Base-by-base conservation (phyloP, 2,329 filamentous ascomycete genomes). In the Arthroderma sp. region DNA sequence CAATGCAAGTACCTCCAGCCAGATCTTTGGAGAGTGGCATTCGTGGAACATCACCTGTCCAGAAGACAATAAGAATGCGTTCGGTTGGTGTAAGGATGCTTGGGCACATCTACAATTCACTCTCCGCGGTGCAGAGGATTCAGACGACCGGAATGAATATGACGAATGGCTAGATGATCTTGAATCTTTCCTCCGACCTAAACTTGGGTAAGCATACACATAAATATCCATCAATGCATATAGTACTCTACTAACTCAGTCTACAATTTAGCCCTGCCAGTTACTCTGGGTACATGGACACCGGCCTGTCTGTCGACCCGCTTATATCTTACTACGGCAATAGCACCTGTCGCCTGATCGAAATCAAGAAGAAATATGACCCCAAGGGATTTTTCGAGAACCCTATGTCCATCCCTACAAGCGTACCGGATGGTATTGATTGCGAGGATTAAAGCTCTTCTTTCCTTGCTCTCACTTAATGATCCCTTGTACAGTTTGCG, bases 361-460 rank as follows among this genome's bases (percentile, higher is more conserved):
- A 49, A 5, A 55, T 70, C 29, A 69, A 70, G 57, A 48, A 53
- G 5, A 61, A 63, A 42, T 68, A 62, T 49, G 67, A 70, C 47
- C 65, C 65, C 4, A 28, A 57, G 0, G 55, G 55, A 2, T 42
- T 75, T 5, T 72, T 72, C 32, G 36, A 28, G 28, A 42, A 42
- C 10, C 40, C 40, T n/a, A 7, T 42, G 30, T 42, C 40, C n/a
- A 42, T 42, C 10, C 40, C 40, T 4, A 9, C 40, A n/a, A 11
- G 29, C 10, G 29, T 29, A 5, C 29, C 40, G 8, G 32, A 33
- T 15, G 40, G 40, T 30, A 42, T 42, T 36, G 28, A 29, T 10
- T 42, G 40, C 10, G 33, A 40, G 15, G 15, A 22, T 22, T 22
- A 22, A 22, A 22, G 15, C 2, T 22, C 15, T 22, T 22, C 1